Evolutionary conservation across 2,329 filamentous ascomycete species (phyloP).

Genomic region (Cryphonectria parasitica): DNA sequence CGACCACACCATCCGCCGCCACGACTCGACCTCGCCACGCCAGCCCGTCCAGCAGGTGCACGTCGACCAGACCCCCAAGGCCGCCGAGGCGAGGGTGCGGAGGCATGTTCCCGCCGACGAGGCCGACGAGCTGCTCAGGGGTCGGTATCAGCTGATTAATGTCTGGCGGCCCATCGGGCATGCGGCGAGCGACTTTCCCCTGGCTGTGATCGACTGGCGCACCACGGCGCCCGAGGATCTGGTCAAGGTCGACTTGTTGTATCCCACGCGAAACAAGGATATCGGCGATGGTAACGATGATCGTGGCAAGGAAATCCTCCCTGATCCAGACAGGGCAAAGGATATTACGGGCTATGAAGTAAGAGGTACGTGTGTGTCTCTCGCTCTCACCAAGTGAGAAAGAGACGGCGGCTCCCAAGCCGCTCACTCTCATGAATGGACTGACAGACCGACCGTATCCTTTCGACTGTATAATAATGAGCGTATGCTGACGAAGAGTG

Average conservation of each 20-base stretch:
- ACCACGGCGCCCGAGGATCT: conserved; percentile 61
- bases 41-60: conserved; percentile 72
- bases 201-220: conserved; percentile 69
- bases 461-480: not conserved
- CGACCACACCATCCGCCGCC: conserved; percentile 70
- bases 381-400: not conserved
- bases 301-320: conserved; percentile 60
- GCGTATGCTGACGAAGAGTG: not conserved
- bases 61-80: conserved; percentile 70
- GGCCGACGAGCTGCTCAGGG: conserved; percentile 58
- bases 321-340: conserved; percentile 48
- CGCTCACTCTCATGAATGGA: not conserved
- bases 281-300: conserved; percentile 52
- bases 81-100: conserved; percentile 64
- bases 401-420: not conserved
- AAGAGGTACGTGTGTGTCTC: conserved; percentile 37
- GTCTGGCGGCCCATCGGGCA: conserved; percentile 72
- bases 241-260: conserved; percentile 64
- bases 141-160: conserved; percentile 70
- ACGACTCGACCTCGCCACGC: conserved; percentile 57
- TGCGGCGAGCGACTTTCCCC: conserved; percentile 63
- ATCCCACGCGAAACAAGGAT: conserved; percentile 50
- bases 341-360: conserved; percentile 65
- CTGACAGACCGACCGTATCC: no score
- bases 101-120: conserved; percentile 61